phyloP scores from a whole-genome alignment of 371 early-diverging fungal species.

The Mucor plumbeus region DNA sequence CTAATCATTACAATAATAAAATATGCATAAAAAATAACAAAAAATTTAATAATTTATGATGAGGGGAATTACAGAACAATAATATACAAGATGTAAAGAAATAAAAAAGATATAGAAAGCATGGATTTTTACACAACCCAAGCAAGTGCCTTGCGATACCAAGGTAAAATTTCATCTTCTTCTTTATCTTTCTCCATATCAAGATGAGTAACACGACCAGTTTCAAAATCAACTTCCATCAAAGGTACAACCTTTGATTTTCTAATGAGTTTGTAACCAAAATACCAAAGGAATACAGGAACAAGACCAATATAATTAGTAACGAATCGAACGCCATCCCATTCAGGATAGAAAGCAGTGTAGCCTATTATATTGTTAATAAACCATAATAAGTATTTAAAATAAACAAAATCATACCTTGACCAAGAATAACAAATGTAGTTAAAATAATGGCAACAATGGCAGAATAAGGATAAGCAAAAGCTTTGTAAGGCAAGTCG shows the following conservation, averaged over 20 bases:
- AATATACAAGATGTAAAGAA: neutral
- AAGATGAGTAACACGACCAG: conserved; percentile 35
- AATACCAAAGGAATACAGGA: conserved; percentile 50
- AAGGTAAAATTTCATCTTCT: conserved; percentile 27
- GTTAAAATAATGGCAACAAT: conserved; percentile 52
- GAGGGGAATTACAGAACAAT: conserved; percentile 6
- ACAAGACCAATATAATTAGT: conserved; percentile 50
- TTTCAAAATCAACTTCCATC: conserved; percentile 46
- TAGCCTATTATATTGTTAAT: conserved; percentile 26
- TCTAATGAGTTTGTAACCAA: conserved; percentile 52
- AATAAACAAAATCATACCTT: conserved; percentile 37
- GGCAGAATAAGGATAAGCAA: conserved; percentile 71
- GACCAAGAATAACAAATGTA: conserved; percentile 59
- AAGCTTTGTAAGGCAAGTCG: conserved; percentile 76
- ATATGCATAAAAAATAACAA: neutral
- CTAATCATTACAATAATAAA: neutral
- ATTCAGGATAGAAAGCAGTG: conserved; percentile 32
- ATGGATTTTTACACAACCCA: conserved; percentile 20
- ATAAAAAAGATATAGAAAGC: neutral
- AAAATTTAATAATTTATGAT: neutral
- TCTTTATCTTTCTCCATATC: conserved; percentile 42
- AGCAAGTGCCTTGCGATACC: conserved; percentile 27
- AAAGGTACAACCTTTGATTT: conserved; percentile 62
- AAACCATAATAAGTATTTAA: neutral
- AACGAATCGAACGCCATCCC: conserved; percentile 33